Base-by-base conservation (phyloP, 371 early-diverging fungal genomes). In the Rhizopus sp. region DNA sequence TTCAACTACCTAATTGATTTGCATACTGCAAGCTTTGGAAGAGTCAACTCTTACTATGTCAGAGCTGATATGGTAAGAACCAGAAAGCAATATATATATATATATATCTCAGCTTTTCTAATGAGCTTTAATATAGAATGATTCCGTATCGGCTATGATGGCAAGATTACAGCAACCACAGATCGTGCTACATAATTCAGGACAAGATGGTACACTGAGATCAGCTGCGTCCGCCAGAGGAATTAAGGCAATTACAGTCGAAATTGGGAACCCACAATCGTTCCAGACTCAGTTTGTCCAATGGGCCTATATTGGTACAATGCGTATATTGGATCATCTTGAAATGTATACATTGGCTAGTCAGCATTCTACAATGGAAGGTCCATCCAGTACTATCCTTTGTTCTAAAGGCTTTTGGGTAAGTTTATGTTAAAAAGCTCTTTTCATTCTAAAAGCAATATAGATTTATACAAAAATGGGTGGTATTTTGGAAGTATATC, bases 141-240 rank as follows among this genome's bases (percentile, higher is more conserved):
- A 94, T 65, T 65, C 86, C 0, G 76, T 78, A 2, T 82, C 88
- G 1, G 84, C 87, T 0, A 77, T 72, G 7, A 82, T 95, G 88
- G 94, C 94, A 0, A 87, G 85, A 30, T 72, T 95, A 23, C 93
- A 93, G 69, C 89, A 93, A 48, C 94, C 95, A 10, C 93, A 95
- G 73, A 84, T 92, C 50, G 55, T 72, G 16, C 52, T 72, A n/a
- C 72, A 72, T 57, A 72, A 72, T 42, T 72, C 72, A 33, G 72
- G 72, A 32, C 72, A 72, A 52, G 72, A 72, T 53, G 72, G 72
- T 64, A 92, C 95, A 4, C 70, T 95, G 60, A 80, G 95, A 50
- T 90, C 90, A 30, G 94, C 93, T 1, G 93, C 93, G 5, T 86
- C 85, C 73, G 75, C 87, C 57, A 76, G 82, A 15, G 87, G 90